Percentiles rank a stretch among this genome's conserved stretches.
These are phyloP conservation scores for Psilocybe mexicana DNA, from an alignment of 1,284 basidiomycete genomes.

Conservation along the genomic window DNA sequence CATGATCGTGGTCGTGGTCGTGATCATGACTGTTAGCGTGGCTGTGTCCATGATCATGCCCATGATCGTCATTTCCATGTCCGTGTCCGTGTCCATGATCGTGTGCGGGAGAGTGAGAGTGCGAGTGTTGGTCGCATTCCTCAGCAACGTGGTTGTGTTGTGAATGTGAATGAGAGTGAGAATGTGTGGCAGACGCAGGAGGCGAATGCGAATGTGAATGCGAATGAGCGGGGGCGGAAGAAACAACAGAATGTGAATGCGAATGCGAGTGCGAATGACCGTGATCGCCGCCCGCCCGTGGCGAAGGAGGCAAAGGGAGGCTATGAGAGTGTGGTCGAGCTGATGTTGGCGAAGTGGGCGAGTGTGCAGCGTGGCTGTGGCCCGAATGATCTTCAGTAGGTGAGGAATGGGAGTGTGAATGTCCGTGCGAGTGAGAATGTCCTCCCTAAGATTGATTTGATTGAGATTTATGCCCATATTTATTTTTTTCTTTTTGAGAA, in stretches of 20 bases:
- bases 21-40: slow-evolving; percentile 5
- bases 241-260: slow-evolving; percentile 12
- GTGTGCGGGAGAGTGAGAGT: neutral
- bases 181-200: slow-evolving; percentile 5
- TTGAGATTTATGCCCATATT: neutral
- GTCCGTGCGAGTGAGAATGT: slow-evolving; percentile 56
- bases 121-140: slow-evolving; percentile 12
- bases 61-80: neutral
- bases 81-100: slow-evolving; percentile 4
- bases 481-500: neutral
- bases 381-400: slow-evolving; percentile 22
- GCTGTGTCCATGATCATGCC: slow-evolving; percentile 8
- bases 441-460: slow-evolving; percentile 40
- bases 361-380: slow-evolving; percentile 17
- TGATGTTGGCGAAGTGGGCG: neutral
- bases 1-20: slow-evolving; percentile 6
- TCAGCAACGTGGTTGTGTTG: slow-evolving; percentile 3
- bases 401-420: slow-evolving; percentile 31
- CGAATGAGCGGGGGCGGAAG: slow-evolving; percentile 19
- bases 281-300: neutral
- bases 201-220: slow-evolving; percentile 28
- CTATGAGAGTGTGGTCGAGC: slow-evolving; percentile 6
- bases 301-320: neutral
- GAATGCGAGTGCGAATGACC: neutral
- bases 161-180: slow-evolving; percentile 34